Base-by-base conservation (phyloP, 129 eudicot genomes). In the Ambrosia artemisiifolia region DNA sequence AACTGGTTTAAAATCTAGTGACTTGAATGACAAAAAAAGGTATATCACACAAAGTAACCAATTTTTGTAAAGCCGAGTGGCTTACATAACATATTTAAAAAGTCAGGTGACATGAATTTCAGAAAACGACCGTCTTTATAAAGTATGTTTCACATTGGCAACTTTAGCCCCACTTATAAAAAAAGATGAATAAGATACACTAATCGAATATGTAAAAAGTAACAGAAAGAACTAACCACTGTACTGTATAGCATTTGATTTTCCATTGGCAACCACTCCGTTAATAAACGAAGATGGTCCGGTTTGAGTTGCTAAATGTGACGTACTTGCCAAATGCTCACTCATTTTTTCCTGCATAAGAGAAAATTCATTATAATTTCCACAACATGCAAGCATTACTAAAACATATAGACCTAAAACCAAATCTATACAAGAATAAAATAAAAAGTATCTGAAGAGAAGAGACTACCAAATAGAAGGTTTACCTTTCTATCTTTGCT, bases 401-500 rank as follows among this genome's bases (percentile, higher is more conserved):
- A 11, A 54, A 43, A 68, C 24, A 55, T 65, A 54, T 43, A 11
- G 11, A 43, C 32, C 19, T 71, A 69, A 70, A 19, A 51, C 42
- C 36, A 20, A 3, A 71, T 20, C 9, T 68, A 14, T 13, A 38
- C 19, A 70, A 36, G 14, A n/a, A 68, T 7, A 17, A 9, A 73
- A 67, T 42, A n/a, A 18, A 35, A 70, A 30, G 3, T 11, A 20
- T 64, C 54, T n/a, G 14, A 14, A n/a, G 38, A 63, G 49, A n/a
- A n/a, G 14, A 30, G 12, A n/a, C 56, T 57, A 66, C 4, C 12
- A 10, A 69, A 44, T 18, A 75, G 35, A 18, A 34, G 20, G 32
- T 46, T 71, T 79, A 92, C 98, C 89, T 85, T 89, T 78, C 82
- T 81, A 65, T 92, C 96, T 81, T 87, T 92, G 75, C 20, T 79